Conservation (phyloP, 2,329 filamentous ascomycete genomes). For the Nigrospora oryzae region DNA sequence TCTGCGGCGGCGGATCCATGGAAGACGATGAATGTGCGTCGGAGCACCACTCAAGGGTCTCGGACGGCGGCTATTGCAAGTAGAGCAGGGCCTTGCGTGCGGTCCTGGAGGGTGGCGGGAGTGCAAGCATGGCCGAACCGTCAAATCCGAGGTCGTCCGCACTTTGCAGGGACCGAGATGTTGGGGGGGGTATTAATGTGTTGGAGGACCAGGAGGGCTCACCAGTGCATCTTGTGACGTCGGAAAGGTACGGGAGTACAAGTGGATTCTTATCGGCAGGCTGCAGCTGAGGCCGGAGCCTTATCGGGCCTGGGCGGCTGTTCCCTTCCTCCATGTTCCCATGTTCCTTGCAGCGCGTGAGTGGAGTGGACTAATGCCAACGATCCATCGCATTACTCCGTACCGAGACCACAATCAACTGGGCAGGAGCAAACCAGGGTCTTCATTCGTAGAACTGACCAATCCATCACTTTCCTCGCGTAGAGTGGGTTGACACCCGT, state of each 20-base stretch:
- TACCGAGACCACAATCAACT: neutral
- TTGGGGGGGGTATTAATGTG: neutral
- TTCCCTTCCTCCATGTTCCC: neutral
- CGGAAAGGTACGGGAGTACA: constrained; percentile 8
- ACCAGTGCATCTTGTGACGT: constrained; percentile 11
- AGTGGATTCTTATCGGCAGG: constrained; percentile 8
- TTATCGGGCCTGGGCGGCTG: constrained; percentile 7
- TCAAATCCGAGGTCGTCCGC: neutral
- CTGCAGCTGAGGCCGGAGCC: neutral
- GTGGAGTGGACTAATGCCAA: neutral
- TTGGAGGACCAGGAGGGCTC: neutral
- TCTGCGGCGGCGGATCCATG: constrained; percentile 3
- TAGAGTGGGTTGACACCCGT: no score
- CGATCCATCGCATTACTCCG: neutral
- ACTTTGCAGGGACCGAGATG: neutral
- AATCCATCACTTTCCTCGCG: no score
- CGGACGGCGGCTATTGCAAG: no score
- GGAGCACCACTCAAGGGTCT: neutral
- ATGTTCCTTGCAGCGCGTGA: neutral
- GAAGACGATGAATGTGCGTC: constrained; percentile 5
- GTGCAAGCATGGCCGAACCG: neutral
- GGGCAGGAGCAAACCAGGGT: neutral
- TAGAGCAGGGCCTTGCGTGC: no score
- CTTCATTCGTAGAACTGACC: no score
- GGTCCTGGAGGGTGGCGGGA: neutral